phyloP scores from a whole-genome alignment of 306 rosid genomes.

The Acacia confusa region DNA sequence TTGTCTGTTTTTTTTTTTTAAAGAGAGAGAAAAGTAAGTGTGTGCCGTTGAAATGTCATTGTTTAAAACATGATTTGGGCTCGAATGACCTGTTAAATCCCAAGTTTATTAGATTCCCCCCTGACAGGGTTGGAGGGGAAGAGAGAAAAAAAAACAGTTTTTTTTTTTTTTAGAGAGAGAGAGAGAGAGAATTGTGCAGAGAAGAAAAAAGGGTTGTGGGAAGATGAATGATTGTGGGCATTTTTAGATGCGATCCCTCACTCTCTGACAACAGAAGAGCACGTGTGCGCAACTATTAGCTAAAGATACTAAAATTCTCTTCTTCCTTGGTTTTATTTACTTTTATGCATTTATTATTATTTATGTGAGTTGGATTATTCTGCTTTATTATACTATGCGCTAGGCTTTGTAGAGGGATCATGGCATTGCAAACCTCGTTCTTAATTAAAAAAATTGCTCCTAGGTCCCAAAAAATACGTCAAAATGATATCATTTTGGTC shows the following conservation, averaged over 20 bases:
- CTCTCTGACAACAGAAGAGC: neutral
- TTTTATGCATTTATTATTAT: neutral
- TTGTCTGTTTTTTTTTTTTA: too few species aligned
- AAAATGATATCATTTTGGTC: too few species aligned
- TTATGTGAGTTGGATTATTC: neutral
- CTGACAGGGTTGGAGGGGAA: neutral
- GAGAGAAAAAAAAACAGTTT: neutral
- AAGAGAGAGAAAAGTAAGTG: neutral
- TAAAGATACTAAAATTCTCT: neutral
- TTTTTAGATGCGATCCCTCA: neutral
- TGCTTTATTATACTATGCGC: neutral
- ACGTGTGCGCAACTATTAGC: constrained; percentile 6
- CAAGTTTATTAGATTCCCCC: neutral
- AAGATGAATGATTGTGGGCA: neutral
- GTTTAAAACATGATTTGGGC: neutral
- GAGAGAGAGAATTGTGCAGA: neutral
- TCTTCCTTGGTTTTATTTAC: neutral
- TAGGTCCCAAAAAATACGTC: too few species aligned
- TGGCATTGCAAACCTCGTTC: neutral
- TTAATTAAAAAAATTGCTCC: too few species aligned
- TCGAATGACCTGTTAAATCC: neutral
- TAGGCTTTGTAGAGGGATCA: neutral
- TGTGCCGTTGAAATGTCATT: neutral
- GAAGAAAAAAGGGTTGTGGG: neutral
- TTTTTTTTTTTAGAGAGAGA: neutral